A percentile compares a stretch with the other conserved stretches of the same genome.
phyloP scores from a whole-genome alignment of 495 filamentous ascomycete genomes.

The Copromyces sp. region DNA sequence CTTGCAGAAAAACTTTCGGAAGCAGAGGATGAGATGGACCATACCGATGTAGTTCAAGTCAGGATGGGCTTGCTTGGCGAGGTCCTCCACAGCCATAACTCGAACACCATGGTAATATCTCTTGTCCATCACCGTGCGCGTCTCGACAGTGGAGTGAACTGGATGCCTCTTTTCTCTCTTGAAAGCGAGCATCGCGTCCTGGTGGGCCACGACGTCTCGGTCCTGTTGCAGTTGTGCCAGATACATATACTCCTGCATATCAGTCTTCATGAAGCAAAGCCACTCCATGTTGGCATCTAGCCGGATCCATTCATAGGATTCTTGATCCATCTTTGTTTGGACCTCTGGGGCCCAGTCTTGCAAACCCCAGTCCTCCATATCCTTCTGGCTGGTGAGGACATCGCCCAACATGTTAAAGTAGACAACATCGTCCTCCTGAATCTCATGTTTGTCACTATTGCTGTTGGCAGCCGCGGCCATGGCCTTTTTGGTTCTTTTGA shows the following conservation, averaged over 20 bases:
- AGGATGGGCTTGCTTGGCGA: conserved; percentile 56
- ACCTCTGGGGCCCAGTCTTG: conserved; percentile 80
- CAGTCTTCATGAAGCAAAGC: conserved; percentile 66
- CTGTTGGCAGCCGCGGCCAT: conserved; percentile 56
- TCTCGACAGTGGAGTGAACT: conserved; percentile 73
- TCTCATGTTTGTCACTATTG: conserved; percentile 55
- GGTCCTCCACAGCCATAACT: conserved; percentile 61
- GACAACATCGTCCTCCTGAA: conserved; percentile 72
- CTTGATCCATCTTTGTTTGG: conserved; percentile 82
- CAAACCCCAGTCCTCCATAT: conserved; percentile 73
- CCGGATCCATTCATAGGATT: conserved; percentile 97
- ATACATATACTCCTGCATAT: conserved; percentile 92
- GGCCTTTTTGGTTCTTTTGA: conserved; percentile 84
- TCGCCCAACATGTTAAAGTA: conserved; percentile 98
- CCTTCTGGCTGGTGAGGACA: conserved; percentile 71
- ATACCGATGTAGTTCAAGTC: conserved; percentile 67
- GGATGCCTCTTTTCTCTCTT: conserved; percentile 43
- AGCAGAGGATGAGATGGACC: conserved; percentile 73
- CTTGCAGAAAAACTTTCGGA: conserved; percentile 82
- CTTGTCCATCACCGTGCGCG: conserved; percentile 79
- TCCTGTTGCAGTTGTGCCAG: conserved; percentile 96
- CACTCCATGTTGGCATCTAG: conserved; percentile 98
- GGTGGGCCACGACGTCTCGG: conserved; percentile 87
- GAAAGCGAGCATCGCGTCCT: conserved; percentile 54
- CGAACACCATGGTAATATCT: conserved; percentile 93